Evolutionary conservation across 805 yeast species (phyloP).

Genomic region (Starmerella apicola): DNA sequence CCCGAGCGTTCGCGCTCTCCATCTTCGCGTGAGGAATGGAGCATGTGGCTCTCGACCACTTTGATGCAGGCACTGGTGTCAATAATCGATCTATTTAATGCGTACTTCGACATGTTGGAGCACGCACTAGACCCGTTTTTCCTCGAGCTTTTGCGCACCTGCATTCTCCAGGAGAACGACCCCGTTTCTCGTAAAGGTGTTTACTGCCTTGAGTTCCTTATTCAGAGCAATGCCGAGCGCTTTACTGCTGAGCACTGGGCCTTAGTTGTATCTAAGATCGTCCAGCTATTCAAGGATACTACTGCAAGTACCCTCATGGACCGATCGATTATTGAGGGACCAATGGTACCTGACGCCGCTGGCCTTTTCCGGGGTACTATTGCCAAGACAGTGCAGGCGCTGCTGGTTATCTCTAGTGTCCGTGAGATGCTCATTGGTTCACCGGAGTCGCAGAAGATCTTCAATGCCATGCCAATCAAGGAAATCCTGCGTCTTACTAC

Average conservation of each 20-base stretch:
- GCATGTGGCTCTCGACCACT: conserved; percentile 95
- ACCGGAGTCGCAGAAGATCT: conserved; percentile 38
- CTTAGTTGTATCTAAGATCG: conserved; percentile 51
- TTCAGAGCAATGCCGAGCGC: conserved; percentile 58
- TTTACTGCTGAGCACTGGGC: conserved; percentile 65
- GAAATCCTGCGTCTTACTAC: conserved; percentile 49
- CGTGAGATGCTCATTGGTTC: conserved; percentile 59
- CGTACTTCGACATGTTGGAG: conserved; percentile 66
- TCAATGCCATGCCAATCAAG: conserved; percentile 52
- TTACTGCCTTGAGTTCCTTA: conserved; percentile 68
- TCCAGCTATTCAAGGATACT: conserved; percentile 60
- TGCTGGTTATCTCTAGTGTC: conserved; percentile 74
- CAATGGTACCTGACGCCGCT: conserved; percentile 29
- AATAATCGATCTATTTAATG: conserved; percentile 69
- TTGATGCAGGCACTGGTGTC: conserved; percentile 88
- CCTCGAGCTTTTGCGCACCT: conserved; percentile 62
- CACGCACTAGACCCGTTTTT: conserved; percentile 69
- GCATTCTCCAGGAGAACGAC: conserved; percentile 94
- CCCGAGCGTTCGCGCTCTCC: neutral
- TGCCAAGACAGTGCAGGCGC: conserved; percentile 81
- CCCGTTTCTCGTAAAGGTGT: conserved; percentile 92
- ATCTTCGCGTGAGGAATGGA: conserved; percentile 52
- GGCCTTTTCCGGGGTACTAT: conserved; percentile 60
- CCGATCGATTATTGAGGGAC: conserved; percentile 14
- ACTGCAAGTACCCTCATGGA: conserved; percentile 73